These are phyloP conservation scores for Cymbopogon citratus DNA, from an alignment of 176 grass and related monocot genomes.

Conservation along the genomic window DNA sequence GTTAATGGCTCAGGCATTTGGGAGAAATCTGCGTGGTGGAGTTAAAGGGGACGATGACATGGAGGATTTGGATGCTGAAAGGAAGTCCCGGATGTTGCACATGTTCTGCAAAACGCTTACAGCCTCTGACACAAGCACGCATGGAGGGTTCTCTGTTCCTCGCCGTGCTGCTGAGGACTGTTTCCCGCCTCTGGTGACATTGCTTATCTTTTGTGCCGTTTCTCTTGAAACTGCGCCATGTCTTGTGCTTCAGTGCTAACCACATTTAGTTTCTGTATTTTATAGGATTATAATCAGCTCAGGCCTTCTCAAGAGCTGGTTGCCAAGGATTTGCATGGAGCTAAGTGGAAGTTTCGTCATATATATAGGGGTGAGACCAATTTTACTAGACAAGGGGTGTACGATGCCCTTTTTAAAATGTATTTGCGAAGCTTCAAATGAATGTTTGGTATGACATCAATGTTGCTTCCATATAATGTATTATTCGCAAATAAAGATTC, in stretches of 20 bases:
- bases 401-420: not conserved
- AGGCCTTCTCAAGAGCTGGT: constrained; percentile 98
- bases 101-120: constrained; percentile 99
- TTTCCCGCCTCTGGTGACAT: constrained; percentile 76
- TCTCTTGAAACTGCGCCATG: not conserved
- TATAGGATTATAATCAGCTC: constrained; percentile 85
- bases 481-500: not conserved
- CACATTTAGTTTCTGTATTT: not conserved
- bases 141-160: constrained; percentile 98
- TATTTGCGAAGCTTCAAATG: not conserved
- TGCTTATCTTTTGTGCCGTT: not conserved
- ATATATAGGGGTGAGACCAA: constrained; percentile 81
- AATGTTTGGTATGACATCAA: not conserved
- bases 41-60: constrained; percentile 46
- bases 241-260: constrained; percentile 2
- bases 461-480: constrained; percentile 2
- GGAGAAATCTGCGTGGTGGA: constrained; percentile 38
- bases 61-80: constrained; percentile 48
- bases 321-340: constrained; percentile 89
- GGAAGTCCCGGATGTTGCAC: constrained; percentile 59
- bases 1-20: constrained; percentile 46
- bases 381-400: not conserved
- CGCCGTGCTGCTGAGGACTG: constrained; percentile 96
- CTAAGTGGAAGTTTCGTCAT: constrained; percentile 86
- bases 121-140: constrained; percentile 94